Evolutionary conservation across 768 basidiomycete genomes (phyloP), one percentile per base, ranked within the genome.

Genomic region (Rossbeevera mucosa): DNA sequence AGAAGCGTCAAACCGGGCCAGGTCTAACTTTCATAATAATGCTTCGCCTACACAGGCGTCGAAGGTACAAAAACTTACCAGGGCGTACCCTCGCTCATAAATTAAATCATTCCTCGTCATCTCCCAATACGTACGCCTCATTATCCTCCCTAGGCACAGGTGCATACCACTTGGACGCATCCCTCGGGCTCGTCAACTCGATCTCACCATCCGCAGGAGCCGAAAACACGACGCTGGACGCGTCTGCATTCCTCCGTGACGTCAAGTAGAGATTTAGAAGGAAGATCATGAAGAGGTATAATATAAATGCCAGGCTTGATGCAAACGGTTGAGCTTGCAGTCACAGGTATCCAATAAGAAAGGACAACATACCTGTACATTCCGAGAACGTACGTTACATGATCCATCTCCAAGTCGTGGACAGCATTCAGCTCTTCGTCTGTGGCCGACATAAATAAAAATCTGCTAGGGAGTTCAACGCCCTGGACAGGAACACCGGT

Each of bases 381-480:
- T 64, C 89, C 86, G 16, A 94, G 76, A 31, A 88, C 76, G 61
- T 94, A 95, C 0, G 93, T 93, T 52, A 94, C 92, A 61, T 93
- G 91, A 65, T 95, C 94, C 83, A 95, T 91, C 40, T 80, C 86
- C 18, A 72, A 74, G 12, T 80, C 80, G 56, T 90, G 76, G 4
- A 86, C 80, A 54, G 77, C 88, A 22, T 77, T 61, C 25, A 95
- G 72, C 66, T 95, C 91, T 71, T 97, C 94, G 64, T 97, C 92
- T 0, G 94, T 96, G 0, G 86, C 94, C 13, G 88, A 88, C 82
- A 95, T 91, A 75, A 97, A 96, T 16, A 92, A 70, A 2, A 93
- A 68, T 6, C 90, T 88, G 51, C 2, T 40, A 28, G n/a, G 50
- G 1, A 51, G 38, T 5, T 54, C 31, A 44, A 16, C 14, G 22